Conservation (phyloP, 2,329 filamentous ascomycete species). For the Allantophomopsis lycopodina region DNA sequence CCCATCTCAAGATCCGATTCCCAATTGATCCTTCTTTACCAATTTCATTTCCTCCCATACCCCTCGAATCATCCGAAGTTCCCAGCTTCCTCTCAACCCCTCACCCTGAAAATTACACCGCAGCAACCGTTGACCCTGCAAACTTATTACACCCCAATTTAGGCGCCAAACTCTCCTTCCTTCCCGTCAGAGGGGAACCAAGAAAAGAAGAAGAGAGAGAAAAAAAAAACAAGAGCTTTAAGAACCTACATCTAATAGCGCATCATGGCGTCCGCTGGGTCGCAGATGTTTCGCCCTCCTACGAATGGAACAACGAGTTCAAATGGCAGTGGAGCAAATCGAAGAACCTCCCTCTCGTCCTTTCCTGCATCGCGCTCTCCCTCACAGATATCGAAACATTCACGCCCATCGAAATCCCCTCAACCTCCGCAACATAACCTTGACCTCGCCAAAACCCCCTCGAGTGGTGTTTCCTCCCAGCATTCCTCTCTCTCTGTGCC, state of each 20-base stretch:
- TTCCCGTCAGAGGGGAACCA: too few relatives aligned
- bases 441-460: constrained; percentile 42
- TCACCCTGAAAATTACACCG: too few relatives aligned
- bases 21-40: too few relatives aligned
- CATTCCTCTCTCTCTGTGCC: constrained; percentile 44
- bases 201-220: too few relatives aligned
- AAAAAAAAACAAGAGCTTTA: too few relatives aligned
- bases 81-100: too few relatives aligned
- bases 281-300: constrained; percentile 23
- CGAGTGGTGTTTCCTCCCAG: constrained; percentile 41
- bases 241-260: not conserved
- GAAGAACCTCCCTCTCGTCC: constrained; percentile 47
- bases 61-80: too few relatives aligned
- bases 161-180: too few relatives aligned
- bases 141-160: too few relatives aligned
- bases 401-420: constrained; percentile 40
- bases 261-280: constrained; percentile 7
- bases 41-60: too few relatives aligned
- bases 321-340: constrained; percentile 20
- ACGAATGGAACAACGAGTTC: constrained; percentile 21
- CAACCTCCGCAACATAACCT: constrained; percentile 33
- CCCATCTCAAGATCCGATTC: too few relatives aligned
- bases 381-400: constrained; percentile 38
- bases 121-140: too few relatives aligned
- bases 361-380: constrained; percentile 43